phyloP scores from a whole-genome alignment of 2,329 filamentous ascomycete genomes.

The Fusarium verrucosum region DNA sequence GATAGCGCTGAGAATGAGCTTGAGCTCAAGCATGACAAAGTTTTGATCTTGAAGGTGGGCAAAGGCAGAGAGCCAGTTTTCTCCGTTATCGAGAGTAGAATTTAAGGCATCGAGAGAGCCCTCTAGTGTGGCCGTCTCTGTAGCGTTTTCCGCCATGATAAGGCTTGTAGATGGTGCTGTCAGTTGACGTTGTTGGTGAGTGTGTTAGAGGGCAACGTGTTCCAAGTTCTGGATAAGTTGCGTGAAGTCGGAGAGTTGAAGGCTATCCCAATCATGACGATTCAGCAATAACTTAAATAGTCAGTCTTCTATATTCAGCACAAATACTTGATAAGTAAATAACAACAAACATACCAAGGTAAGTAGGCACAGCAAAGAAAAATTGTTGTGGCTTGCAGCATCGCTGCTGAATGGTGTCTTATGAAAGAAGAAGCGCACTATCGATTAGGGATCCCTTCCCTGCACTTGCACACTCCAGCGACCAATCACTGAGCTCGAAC shows the following conservation, averaged over 20 bases:
- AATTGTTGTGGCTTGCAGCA: neutral
- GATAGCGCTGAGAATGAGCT: conserved; percentile 71
- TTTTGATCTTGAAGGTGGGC: conserved; percentile 49
- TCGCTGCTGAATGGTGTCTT: conserved; percentile 17
- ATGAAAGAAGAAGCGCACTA: neutral
- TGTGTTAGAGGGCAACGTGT: conserved; percentile 34
- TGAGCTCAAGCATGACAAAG: conserved; percentile 57
- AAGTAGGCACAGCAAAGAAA: neutral
- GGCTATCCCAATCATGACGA: conserved; percentile 1
- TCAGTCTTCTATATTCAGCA: neutral
- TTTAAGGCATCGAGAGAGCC: conserved; percentile 46
- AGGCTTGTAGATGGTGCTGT: neutral
- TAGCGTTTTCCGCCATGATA: conserved; percentile 42
- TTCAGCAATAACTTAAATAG: neutral
- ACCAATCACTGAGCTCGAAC: conserved; percentile 12
- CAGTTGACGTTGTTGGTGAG: neutral
- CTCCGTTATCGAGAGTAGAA: conserved; percentile 42
- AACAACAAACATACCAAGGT: neutral
- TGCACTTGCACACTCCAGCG: neutral
- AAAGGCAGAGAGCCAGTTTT: conserved; percentile 41
- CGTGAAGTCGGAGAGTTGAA: neutral
- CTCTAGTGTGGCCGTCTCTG: conserved; percentile 14
- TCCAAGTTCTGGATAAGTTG: conserved; percentile 16
- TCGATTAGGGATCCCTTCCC: neutral
- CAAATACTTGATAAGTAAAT: neutral